Base-by-base conservation (phyloP, 2,329 filamentous ascomycete genomes). In the Cercospora brassicicola region DNA sequence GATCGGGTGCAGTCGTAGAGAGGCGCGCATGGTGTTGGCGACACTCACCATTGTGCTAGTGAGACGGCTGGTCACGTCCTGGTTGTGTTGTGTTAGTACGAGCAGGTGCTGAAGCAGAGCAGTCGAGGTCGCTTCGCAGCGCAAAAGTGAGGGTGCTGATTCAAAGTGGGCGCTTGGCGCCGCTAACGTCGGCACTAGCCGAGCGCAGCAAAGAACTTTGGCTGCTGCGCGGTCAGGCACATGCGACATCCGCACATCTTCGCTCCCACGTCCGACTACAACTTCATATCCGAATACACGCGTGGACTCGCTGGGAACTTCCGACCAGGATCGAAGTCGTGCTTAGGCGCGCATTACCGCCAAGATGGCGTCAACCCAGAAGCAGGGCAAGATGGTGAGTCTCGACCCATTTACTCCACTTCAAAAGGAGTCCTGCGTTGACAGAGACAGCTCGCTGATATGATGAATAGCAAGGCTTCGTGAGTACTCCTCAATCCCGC, bases 371-470 rank as follows among this genome's bases (percentile, higher is more conserved):
- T 78, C 81, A 62, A 76, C 78, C 48, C 75, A 77, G 88, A 96
- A 97, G 83, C 94, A 97, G 84, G 95, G 95, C 84, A 98, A 99
- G 88, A 98, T 99, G 95, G 95, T 98, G 86, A 87, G 92, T 89
- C 70, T 66, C 30, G 48, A 68, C 64, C 36, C 51, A 57, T 26
- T 62, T 69, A 60, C 68, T 68, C 55, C 33, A 66, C 66, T 70
- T 69, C 71, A 75, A 64, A 66, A 67, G 64, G 69, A 67, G 69
- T 77, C 77, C 73, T 82, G 76, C 77, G 79, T 83, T 79, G 76
- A 79, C 80, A 79, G 77, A 76, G 75, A 78, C 78, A 79, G 80
- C 78, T 76, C 76, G 80, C 81, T 79, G 76, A 77, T 78, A 72
- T 70, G 67, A 68, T 62, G 59, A 79, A 65, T 82, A 89, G 88